These are phyloP conservation scores for Akanthomyces lecanii DNA, from an alignment of 2,329 filamentous ascomycete genomes.

Conservation along the genomic window DNA sequence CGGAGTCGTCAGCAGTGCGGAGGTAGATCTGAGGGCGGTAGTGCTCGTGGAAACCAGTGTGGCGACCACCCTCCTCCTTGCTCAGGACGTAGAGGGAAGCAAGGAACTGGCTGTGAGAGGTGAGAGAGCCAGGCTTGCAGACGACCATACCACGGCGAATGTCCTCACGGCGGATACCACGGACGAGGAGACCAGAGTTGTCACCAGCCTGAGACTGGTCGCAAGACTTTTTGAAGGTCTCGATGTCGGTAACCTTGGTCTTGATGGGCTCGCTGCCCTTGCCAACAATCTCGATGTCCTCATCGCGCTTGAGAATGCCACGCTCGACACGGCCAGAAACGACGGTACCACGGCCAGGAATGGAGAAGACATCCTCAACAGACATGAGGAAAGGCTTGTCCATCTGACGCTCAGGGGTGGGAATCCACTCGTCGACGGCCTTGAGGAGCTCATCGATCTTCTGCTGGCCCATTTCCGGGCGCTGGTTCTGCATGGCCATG, in stretches of 20 bases:
- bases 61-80: slow-evolving; percentile 96
- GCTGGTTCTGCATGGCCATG: slow-evolving; percentile 83
- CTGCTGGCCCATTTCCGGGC: slow-evolving; percentile 76
- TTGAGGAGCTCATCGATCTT: slow-evolving; percentile 91
- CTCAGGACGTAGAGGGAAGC: slow-evolving; percentile 94
- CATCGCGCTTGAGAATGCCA: slow-evolving; percentile 87
- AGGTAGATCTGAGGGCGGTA: slow-evolving; percentile 97
- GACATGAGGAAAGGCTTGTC: slow-evolving; percentile 99
- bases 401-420: slow-evolving; percentile 85
- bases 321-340: slow-evolving; percentile 97
- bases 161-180: slow-evolving; percentile 94
- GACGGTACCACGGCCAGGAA: slow-evolving; percentile 91
- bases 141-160: slow-evolving; percentile 93
- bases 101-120: slow-evolving; percentile 87
- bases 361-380: slow-evolving; percentile 88
- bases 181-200: slow-evolving; percentile 95
- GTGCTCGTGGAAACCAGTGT: slow-evolving; percentile 92
- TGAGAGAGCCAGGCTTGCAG: slow-evolving; percentile 74
- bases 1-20: slow-evolving; percentile 80
- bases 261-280: slow-evolving; percentile 79
- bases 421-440: slow-evolving; percentile 93
- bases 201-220: slow-evolving; percentile 94
- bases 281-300: slow-evolving; percentile 91
- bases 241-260: slow-evolving; percentile 99
- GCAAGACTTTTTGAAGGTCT: slow-evolving; percentile 99